phyloP scores from a whole-genome alignment of 2,329 filamentous ascomycete genomes.

The Tolypocladium pustulatum region DNA sequence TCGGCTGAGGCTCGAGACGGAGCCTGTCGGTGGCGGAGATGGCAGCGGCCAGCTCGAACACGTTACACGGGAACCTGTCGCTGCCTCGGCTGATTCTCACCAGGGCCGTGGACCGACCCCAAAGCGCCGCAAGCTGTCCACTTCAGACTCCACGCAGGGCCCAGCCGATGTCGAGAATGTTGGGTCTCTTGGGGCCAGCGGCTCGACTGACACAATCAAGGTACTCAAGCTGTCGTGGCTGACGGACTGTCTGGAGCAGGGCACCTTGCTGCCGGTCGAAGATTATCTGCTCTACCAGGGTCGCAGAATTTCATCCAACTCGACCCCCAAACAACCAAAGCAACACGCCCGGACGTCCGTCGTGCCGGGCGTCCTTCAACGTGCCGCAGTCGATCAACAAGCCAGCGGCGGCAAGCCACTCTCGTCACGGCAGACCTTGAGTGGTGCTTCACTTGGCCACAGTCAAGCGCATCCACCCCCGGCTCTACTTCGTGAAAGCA shows the following conservation, averaged over 20 bases:
- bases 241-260: constrained; percentile 36
- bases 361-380: constrained; percentile 9
- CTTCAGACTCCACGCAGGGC: not conserved
- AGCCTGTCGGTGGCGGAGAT: constrained; percentile 19
- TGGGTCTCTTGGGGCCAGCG: not conserved
- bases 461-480: constrained; percentile 12
- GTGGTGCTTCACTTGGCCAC: not conserved
- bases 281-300: constrained; percentile 47
- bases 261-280: constrained; percentile 33
- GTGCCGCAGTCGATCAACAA: constrained; percentile 8
- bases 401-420: not conserved
- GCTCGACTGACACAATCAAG: constrained; percentile 24
- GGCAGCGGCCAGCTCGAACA: not conserved
- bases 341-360: not conserved
- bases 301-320: constrained; percentile 13
- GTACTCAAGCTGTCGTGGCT: constrained; percentile 53
- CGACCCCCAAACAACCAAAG: not conserved
- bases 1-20: constrained; percentile 49
- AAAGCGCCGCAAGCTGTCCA: constrained; percentile 10
- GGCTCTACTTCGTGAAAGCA: constrained; percentile 55
- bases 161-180: not conserved
- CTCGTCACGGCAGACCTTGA: not conserved
- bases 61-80: not conserved
- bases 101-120: constrained; percentile 2
- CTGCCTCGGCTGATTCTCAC: not conserved